Evolutionary conservation across 2,329 filamentous ascomycete species (phyloP).

Genomic region (Penicillium capsulatum): DNA sequence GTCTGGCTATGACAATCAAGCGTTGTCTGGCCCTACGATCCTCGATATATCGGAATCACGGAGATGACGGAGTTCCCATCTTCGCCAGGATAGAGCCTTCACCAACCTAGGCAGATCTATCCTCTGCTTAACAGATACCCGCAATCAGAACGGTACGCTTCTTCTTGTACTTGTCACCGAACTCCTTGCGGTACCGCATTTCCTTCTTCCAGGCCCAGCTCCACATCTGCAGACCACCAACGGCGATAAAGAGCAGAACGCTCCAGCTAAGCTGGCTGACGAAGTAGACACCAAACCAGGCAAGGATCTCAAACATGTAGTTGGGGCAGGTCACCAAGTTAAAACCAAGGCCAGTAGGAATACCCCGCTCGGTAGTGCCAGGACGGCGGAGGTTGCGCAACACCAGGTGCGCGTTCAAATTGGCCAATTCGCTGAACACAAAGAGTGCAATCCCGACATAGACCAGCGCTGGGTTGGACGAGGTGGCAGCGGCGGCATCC

Average conservation of each 20-base stretch:
- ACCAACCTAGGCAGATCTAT: not conserved
- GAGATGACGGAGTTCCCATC: too few relatives aligned
- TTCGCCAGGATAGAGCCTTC: not conserved
- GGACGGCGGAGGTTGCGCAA: slow-evolving; percentile 71
- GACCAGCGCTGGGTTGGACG: slow-evolving; percentile 52
- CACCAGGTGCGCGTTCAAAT: slow-evolving; percentile 74
- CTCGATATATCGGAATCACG: too few relatives aligned
- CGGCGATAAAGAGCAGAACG: slow-evolving; percentile 69
- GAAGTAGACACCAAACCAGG: slow-evolving; percentile 79
- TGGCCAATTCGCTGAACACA: slow-evolving; percentile 71
- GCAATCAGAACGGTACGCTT: slow-evolving; percentile 84
- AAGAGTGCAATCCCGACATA: slow-evolving; percentile 69
- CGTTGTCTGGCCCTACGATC: too few relatives aligned
- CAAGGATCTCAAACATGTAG: slow-evolving; percentile 86
- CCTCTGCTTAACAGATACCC: slow-evolving; percentile 59
- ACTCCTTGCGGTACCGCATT: slow-evolving; percentile 80
- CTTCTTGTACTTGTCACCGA: slow-evolving; percentile 90
- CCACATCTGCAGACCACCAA: slow-evolving; percentile 75
- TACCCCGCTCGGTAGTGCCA: slow-evolving; percentile 80
- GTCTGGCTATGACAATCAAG: too few relatives aligned
- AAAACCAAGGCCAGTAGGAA: slow-evolving; percentile 83
- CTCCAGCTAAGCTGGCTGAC: slow-evolving; percentile 71
- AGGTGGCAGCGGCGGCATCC: slow-evolving; percentile 59
- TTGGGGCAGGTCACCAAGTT: slow-evolving; percentile 88
- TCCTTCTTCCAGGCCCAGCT: slow-evolving; percentile 91